phyloP scores from a whole-genome alignment of 495 filamentous ascomycete genomes.

The Aspergillus carlsbadensis region DNA sequence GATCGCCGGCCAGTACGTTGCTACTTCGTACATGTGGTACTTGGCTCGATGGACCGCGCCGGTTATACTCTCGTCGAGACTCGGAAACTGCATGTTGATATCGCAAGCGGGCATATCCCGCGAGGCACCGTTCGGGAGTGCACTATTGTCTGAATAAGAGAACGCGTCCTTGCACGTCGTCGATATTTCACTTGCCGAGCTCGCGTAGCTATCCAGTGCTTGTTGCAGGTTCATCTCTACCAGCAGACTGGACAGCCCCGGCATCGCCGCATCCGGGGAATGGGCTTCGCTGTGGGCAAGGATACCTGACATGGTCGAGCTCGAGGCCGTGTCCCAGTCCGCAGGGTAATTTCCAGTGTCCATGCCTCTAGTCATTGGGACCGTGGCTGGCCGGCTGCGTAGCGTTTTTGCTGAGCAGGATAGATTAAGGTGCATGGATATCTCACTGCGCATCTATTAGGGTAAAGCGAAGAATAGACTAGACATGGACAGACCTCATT shows the following conservation, averaged over 20 bases:
- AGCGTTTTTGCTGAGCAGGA: not conserved
- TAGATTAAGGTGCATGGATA: not conserved
- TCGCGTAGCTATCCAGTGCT: not conserved
- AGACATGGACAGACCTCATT: not conserved
- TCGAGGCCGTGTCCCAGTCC: too few species aligned
- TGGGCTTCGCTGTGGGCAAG: not conserved
- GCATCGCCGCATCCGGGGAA: not conserved
- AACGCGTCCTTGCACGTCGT: too few species aligned
- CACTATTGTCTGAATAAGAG: too few species aligned
- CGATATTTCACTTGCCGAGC: too few species aligned
- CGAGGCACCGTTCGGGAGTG: not conserved
- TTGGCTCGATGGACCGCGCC: not conserved
- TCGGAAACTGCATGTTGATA: too few species aligned
- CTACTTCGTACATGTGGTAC: not conserved
- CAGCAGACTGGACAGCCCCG: not conserved
- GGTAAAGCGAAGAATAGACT: not conserved
- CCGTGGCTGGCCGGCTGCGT: not conserved
- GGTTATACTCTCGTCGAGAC: too few species aligned
- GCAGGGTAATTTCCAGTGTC: not conserved
- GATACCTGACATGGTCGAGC: too few species aligned
- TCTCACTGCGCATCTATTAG: not conserved
- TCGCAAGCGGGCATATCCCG: not conserved
- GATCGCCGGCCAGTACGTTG: conserved; percentile 8
- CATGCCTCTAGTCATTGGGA: not conserved
- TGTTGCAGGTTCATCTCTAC: not conserved